Conservation (phyloP, 2,329 filamentous ascomycete genomes). For the Fusarium anguioides region DNA sequence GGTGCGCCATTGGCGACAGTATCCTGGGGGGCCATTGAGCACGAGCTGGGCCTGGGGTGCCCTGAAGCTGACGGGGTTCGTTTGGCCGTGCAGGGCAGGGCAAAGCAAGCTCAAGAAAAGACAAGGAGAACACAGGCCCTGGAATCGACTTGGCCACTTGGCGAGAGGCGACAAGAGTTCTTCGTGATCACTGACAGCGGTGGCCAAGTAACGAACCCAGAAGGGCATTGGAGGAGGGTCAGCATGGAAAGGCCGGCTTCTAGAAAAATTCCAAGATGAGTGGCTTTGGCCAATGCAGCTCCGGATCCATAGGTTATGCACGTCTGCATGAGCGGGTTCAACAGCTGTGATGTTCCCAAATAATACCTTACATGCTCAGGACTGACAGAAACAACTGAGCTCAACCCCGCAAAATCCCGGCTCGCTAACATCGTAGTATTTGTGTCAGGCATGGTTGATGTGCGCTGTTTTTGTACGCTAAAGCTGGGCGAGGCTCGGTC, state of each 20-base stretch:
- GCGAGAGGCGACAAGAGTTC: slow-evolving; percentile 30
- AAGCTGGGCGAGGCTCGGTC: slow-evolving; percentile 5
- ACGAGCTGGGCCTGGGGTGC: slow-evolving; percentile 27
- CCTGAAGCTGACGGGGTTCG: slow-evolving; percentile 32
- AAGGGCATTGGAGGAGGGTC: slow-evolving; percentile 22
- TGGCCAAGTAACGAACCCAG: slow-evolving; percentile 21
- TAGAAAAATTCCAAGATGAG: slow-evolving; percentile 43
- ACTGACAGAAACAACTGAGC: slow-evolving; percentile 27
- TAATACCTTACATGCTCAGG: slow-evolving; percentile 12
- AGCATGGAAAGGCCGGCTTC: slow-evolving; percentile 38
- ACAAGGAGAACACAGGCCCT: slow-evolving; percentile 32
- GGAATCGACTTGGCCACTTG: slow-evolving; percentile 33
- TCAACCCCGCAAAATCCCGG: neutral
- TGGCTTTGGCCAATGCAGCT: slow-evolving; percentile 30
- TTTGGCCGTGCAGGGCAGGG: slow-evolving; percentile 2
- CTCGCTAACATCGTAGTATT: slow-evolving; percentile 8
- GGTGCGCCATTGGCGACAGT: slow-evolving; percentile 26
- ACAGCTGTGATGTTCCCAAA: slow-evolving; percentile 24
- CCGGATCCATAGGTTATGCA: slow-evolving; percentile 23
- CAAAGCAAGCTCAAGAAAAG: slow-evolving; percentile 7
- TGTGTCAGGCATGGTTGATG: slow-evolving; percentile 24
- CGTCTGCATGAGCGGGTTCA: slow-evolving; percentile 29
- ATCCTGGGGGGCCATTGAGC: slow-evolving; percentile 33
- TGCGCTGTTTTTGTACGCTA: slow-evolving; percentile 21
- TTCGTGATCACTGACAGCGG: slow-evolving; percentile 33